Percentiles rank a stretch among this genome's conserved stretches.
phyloP scores from a whole-genome alignment of 108 stramenopile genomes.

The Cyclotella distinguenda region DNA sequence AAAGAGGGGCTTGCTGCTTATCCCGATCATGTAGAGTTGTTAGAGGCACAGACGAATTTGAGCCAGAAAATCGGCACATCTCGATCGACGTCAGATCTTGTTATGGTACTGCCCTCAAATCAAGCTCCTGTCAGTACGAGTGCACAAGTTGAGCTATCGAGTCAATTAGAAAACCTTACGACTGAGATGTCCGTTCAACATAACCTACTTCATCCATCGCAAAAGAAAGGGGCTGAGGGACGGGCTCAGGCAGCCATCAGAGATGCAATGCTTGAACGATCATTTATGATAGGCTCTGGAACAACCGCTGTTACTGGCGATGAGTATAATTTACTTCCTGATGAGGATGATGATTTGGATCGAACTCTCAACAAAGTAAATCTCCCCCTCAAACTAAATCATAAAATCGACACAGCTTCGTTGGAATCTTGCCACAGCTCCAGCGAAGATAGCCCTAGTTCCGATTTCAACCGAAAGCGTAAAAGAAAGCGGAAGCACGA shows the following conservation, averaged over 20 bases:
- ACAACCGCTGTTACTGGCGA: neutral
- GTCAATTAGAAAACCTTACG: neutral
- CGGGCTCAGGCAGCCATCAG: constrained; percentile 40
- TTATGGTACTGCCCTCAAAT: neutral
- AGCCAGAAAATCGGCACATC: neutral
- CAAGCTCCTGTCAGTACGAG: neutral
- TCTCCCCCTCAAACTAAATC: neutral
- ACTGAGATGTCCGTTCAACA: neutral
- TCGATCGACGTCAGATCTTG: neutral
- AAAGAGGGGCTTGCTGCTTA: constrained; percentile 39
- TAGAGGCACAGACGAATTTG: constrained; percentile 8
- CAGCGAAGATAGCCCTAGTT: neutral
- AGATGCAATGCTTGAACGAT: constrained; percentile 39
- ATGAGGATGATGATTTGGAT: neutral
- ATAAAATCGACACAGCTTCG: neutral
- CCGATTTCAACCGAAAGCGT: neutral
- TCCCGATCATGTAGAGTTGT: constrained; percentile 31
- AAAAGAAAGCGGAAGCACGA: neutral
- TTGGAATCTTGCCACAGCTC: neutral
- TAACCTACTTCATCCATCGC: neutral
- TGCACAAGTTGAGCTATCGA: neutral
- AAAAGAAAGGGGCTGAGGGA: constrained; percentile 19
- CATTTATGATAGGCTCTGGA: constrained; percentile 6
- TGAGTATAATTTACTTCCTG: constrained; percentile 8
- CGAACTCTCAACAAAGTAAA: neutral